Conservation (phyloP, 306 rosid species). For the Cicer judaicum region DNA sequence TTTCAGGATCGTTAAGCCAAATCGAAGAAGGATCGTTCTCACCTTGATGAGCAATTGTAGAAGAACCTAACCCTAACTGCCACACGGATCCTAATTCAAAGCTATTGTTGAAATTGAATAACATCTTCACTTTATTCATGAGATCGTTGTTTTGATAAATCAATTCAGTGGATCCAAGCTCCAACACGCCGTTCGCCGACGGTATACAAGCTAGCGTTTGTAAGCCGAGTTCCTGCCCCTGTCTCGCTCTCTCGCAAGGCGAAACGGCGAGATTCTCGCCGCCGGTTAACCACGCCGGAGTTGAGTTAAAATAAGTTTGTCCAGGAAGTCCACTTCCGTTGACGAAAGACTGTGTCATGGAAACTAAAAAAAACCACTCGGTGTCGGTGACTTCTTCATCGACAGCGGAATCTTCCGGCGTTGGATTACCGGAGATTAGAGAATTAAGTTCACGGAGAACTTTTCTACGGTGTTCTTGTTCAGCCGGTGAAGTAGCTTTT, state of each 20-base stretch:
- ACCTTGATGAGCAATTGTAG: constrained; percentile 59
- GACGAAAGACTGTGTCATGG: constrained; percentile 88
- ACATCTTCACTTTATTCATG: constrained; percentile 69
- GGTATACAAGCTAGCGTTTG: constrained; percentile 84
- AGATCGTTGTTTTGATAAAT: constrained; percentile 74
- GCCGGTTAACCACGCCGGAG: constrained; percentile 77
- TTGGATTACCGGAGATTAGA: constrained; percentile 65
- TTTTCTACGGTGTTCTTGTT: constrained; percentile 83
- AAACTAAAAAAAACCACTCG: constrained; percentile 92
- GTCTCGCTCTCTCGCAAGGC: constrained; percentile 74
- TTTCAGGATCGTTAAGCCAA: constrained; percentile 77
- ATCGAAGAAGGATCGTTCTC: constrained; percentile 85
- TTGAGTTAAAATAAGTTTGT: constrained; percentile 63
- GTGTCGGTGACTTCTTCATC: constrained; percentile 95
- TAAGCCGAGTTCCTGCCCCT: constrained; percentile 68
- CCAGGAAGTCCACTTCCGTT: constrained; percentile 76
- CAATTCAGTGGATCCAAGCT: constrained; percentile 79
- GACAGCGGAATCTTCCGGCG: constrained; percentile 55
- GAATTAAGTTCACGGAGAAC: constrained; percentile 88
- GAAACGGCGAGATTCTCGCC: constrained; percentile 55
- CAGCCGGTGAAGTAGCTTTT: constrained; percentile 57
- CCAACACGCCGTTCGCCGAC: constrained; percentile 78
- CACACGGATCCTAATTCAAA: constrained; percentile 67
- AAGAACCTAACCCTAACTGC: constrained; percentile 49
- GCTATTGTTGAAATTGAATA: constrained; percentile 73